These are phyloP conservation scores for Sonneratia caseolaris DNA, from an alignment of 345 rosid genomes.

Conservation along the genomic window DNA sequence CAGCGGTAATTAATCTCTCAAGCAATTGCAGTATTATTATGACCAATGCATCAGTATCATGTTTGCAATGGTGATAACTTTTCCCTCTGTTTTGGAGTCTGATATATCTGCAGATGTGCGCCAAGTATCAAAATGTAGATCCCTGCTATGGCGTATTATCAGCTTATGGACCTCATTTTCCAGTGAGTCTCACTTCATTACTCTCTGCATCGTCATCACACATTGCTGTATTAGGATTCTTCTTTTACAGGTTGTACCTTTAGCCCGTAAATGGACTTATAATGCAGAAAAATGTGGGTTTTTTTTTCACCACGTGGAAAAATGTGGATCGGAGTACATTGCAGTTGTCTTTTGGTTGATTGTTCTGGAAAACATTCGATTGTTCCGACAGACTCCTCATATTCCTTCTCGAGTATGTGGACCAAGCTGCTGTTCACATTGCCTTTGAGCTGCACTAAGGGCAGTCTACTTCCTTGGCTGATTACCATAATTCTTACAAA, in stretches of 20 bases:
- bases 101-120: neutral
- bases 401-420: too few relatives aligned
- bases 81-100: neutral
- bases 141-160: neutral
- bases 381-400: too few relatives aligned
- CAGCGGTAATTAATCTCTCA: neutral
- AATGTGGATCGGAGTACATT: too few relatives aligned
- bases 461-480: neutral
- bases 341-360: too few relatives aligned
- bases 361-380: too few relatives aligned
- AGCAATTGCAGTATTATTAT: neutral
- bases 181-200: neutral
- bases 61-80: neutral
- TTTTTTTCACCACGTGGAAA: too few relatives aligned
- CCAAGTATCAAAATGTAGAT: neutral
- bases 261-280: too few relatives aligned
- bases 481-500: neutral
- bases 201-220: neutral
- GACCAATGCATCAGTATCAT: neutral
- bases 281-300: too few relatives aligned
- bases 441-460: too few relatives aligned
- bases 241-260: too few relatives aligned
- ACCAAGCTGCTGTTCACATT: too few relatives aligned
- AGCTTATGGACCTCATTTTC: conserved; percentile 1
- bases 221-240: too few relatives aligned